These are phyloP conservation scores for Tolypocladium sp. DNA, from an alignment of 2,329 filamentous ascomycete genomes.

Conservation along the genomic window DNA sequence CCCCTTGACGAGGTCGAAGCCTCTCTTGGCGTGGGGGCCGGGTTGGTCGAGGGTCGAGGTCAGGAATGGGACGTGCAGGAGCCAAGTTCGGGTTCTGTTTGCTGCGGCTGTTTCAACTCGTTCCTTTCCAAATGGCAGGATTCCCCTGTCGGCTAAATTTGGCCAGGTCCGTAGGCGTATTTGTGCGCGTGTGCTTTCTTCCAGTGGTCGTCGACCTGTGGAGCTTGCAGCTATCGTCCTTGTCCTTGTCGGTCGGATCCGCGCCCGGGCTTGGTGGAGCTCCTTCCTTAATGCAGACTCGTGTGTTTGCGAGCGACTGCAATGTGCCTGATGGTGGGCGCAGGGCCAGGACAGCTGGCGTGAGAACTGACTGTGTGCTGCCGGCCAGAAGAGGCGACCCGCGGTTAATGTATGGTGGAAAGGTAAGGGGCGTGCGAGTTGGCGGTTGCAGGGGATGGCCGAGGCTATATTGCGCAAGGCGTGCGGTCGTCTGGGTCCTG, in stretches of 20 bases:
- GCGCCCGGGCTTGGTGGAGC: not conserved
- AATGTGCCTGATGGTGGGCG: not conserved
- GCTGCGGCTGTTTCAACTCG: not conserved
- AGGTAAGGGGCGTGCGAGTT: not conserved
- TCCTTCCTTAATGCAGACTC: not conserved
- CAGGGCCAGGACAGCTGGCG: not conserved
- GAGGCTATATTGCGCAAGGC: not conserved
- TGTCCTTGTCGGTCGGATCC: not conserved
- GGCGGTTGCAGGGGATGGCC: not conserved
- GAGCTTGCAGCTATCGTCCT: not conserved
- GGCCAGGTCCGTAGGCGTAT: not conserved
- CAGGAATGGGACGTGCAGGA: not conserved
- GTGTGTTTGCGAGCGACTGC: not conserved
- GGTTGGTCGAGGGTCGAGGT: not conserved
- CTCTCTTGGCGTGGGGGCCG: not conserved
- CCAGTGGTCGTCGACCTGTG: not conserved
- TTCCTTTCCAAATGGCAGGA: not conserved
- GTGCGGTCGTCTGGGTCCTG: not conserved
- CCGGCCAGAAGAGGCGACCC: not conserved
- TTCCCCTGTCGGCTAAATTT: not conserved
- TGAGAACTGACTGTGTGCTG: not conserved
- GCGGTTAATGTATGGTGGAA: not conserved
- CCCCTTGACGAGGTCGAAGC: not conserved
- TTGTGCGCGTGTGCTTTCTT: not conserved
- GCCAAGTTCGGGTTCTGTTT: not conserved